Evolutionary conservation across 179 eudicot genomes (phyloP), one percentile per base, ranked within the genome.

Genomic region (Corrigiola litoralis): DNA sequence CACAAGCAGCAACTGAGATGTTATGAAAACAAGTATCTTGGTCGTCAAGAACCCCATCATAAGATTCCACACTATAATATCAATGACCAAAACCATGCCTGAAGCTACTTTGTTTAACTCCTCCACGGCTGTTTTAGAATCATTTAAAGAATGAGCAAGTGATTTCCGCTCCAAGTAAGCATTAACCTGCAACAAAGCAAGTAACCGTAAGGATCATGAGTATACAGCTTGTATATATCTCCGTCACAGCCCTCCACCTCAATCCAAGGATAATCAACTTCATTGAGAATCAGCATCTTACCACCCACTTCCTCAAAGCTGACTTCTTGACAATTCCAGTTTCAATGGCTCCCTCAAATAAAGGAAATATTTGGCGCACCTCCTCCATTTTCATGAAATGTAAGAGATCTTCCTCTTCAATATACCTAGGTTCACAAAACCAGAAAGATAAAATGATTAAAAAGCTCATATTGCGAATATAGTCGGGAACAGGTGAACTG

Each of bases 301-400:
- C 96, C 92, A 85, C 96, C 98, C 96, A 92, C 52, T 79, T 84
- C 68, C 63, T 78, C 29, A 87, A 74, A 59, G 90, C 48, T 32
- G 82, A 67, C 72, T 77, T 85, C 75, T 61, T 85, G 44, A 87
- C 84, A 71, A 72, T 73, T 74, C 90, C 78, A 0, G 84, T 77
- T 72, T 85, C 96, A 59, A 71, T 68, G 21, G 87, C 86, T 36
- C 90, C 92, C 59, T 77, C 89, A 53, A 92, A 87, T 18, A 77
- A 59, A 6, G 79, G 83, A 60, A 92, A 57, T 36, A 82, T 79
- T 55, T 77, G 78, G 68, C 80, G 80, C 50, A 75, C 98, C 12
- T 87, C 96, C 61, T 85, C 89, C 59, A 77, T 72, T 55, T 74
- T 80, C 87, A 92, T 75, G 73, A 85, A 92, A 5, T 72, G 72